phyloP scores from a whole-genome alignment of 208 protist genomes.

The Acanthamoeba healyi region DNA sequence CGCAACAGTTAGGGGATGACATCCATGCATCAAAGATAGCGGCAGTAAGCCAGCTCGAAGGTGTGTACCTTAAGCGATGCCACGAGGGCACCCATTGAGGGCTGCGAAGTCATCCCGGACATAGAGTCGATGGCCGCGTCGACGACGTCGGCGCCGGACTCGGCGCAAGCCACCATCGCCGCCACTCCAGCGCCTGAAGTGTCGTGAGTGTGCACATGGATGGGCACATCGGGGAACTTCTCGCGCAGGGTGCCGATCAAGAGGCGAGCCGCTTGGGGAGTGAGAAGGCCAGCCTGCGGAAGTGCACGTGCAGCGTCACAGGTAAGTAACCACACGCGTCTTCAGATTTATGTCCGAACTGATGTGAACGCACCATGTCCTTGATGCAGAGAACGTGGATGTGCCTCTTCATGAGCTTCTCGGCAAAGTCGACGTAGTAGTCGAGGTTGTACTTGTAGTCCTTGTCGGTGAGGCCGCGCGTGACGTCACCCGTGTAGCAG shows the following conservation, averaged over 20 bases:
- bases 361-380: constrained; percentile 83
- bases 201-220: constrained; percentile 96
- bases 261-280: constrained; percentile 86
- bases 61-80: constrained; percentile 79
- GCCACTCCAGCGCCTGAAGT: constrained; percentile 92
- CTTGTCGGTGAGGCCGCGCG: constrained; percentile 83
- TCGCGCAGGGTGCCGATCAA: constrained; percentile 78
- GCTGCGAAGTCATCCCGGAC: constrained; percentile 93
- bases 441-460: constrained; percentile 92
- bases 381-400: constrained; percentile 93
- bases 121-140: constrained; percentile 92
- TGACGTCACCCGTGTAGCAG: constrained; percentile 92
- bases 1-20: background rate
- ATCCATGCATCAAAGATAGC: background rate
- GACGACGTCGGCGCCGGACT: constrained; percentile 92
- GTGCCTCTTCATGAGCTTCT: constrained; percentile 82
- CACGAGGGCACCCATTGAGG: constrained; percentile 91
- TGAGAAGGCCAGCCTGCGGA: constrained; percentile 89
- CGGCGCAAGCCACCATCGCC: constrained; percentile 89
- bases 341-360: background rate
- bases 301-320: background rate
- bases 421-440: constrained; percentile 83
- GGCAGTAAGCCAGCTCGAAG: background rate
- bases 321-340: background rate
- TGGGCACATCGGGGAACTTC: constrained; percentile 91